Conservation (phyloP, 305 asterid genomes). For the Solanum chacoense region DNA sequence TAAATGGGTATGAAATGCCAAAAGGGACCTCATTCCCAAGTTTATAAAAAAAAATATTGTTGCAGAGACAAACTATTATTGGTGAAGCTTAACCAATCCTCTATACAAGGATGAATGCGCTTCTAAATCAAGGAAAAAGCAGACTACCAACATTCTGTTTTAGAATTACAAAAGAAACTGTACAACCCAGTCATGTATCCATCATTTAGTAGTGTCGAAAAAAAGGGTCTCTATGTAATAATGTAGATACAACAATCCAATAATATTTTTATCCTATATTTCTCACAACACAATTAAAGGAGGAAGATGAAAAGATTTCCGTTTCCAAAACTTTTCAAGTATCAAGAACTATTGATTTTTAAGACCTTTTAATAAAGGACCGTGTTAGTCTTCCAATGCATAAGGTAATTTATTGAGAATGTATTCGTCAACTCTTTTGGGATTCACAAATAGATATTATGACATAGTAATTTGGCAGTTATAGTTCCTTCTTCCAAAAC, state of each 20-base stretch:
- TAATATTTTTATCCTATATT: not conserved
- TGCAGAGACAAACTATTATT: not conserved
- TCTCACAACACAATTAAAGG: not conserved
- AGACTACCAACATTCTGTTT: not conserved
- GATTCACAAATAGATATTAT: not conserved
- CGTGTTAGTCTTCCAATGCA: not conserved
- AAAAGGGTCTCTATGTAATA: not conserved
- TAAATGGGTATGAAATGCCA: not conserved
- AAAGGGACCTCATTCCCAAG: conserved; percentile 1
- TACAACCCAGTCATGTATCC: not conserved
- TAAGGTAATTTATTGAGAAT: not conserved
- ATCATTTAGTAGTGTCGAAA: not conserved
- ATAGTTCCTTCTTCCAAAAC: not conserved
- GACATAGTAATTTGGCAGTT: not conserved
- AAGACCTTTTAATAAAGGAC: not conserved
- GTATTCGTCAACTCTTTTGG: not conserved
- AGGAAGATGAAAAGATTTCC: not conserved
- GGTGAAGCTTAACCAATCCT: not conserved
- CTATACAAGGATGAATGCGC: not conserved
- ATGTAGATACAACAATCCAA: not conserved
- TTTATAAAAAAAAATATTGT: not conserved
- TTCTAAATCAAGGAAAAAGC: not conserved
- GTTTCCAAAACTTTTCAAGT: not conserved
- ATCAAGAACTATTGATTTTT: not conserved
- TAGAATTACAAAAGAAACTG: not conserved